Evolutionary conservation across 208 protist genomes (phyloP).

Genomic region (Leishmania guyanensis): DNA sequence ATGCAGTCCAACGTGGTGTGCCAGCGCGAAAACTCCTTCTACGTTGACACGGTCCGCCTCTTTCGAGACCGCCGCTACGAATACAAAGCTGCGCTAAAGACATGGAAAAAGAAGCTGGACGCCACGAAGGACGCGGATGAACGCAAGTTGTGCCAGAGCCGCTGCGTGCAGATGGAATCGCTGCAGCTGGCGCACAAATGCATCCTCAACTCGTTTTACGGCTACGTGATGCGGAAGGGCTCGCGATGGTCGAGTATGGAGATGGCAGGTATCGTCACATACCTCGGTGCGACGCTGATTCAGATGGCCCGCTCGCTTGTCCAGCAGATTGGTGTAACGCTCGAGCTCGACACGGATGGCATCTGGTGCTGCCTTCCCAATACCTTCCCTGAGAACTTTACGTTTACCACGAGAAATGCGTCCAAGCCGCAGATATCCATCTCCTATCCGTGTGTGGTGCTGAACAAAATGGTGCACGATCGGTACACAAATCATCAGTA

Average conservation of each 20-base stretch:
- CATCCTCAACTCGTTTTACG: conserved; percentile 99
- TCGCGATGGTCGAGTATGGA: conserved; percentile 99
- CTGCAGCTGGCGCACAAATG: conserved; percentile 99
- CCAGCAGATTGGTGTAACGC: conserved; percentile 97
- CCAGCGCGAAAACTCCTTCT: conserved; percentile 99
- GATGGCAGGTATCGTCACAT: conserved; percentile 99
- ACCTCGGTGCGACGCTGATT: conserved; percentile 99
- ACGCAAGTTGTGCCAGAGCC: conserved; percentile 86
- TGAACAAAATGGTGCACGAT: conserved; percentile 98
- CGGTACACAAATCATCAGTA: conserved; percentile 99
- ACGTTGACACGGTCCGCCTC: conserved; percentile 98
- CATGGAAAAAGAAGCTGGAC: conserved; percentile 93
- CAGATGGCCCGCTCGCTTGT: conserved; percentile 96
- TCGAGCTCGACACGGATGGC: conserved; percentile 99
- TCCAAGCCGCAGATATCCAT: conserved; percentile 76
- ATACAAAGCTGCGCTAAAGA: conserved; percentile 98
- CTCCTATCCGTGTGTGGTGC: conserved; percentile 98
- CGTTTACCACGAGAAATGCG: conserved; percentile 70
- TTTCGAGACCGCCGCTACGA: conserved; percentile 99
- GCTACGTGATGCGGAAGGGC: conserved; percentile 99
- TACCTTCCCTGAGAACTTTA: conserved; percentile 98
- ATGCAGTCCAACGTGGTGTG: conserved; percentile 96
- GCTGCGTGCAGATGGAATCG: conserved; percentile 99
- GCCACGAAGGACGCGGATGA: conserved; percentile 86
- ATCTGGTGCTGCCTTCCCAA: conserved; percentile 99